phyloP scores from a whole-genome alignment of 495 filamentous ascomycete genomes.

The Pyrenula aspistea region DNA sequence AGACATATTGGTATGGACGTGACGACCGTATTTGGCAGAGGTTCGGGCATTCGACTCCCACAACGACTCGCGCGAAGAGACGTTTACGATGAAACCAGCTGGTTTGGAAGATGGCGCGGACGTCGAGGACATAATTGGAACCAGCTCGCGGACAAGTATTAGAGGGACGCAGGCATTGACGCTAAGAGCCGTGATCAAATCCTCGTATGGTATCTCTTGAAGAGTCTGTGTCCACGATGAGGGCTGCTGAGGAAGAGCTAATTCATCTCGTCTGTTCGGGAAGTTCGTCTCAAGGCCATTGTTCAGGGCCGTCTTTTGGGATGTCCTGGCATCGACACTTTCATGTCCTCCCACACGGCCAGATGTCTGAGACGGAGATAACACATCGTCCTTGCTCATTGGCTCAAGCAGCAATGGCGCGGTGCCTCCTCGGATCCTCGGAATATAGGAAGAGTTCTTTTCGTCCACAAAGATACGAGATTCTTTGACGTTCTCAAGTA shows the following conservation, averaged over 20 bases:
- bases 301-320: not conserved
- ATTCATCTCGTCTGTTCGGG: not conserved
- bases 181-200: slow-evolving; percentile 31
- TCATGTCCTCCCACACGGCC: not conserved
- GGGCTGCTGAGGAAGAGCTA: not conserved
- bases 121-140: slow-evolving; percentile 23
- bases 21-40: slow-evolving; percentile 21
- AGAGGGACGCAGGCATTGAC: slow-evolving; percentile 36
- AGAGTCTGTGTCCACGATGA: slow-evolving; percentile 33
- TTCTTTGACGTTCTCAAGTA: not conserved
- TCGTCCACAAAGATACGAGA: not conserved
- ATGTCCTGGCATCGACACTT: not conserved
- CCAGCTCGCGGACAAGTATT: slow-evolving; percentile 31
- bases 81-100: slow-evolving; percentile 29
- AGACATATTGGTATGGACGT: slow-evolving; percentile 39
- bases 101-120: slow-evolving; percentile 3
- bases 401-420: not conserved
- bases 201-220: slow-evolving; percentile 34
- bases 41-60: slow-evolving; percentile 17
- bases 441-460: not conserved
- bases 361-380: not conserved
- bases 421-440: not conserved
- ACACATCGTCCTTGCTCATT: not conserved
- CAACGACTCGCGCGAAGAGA: slow-evolving; percentile 33
- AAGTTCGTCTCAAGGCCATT: not conserved